These are phyloP conservation scores for Herpomyces periplanetae DNA, from an alignment of 2,329 filamentous ascomycete species.

Conservation along the genomic window DNA sequence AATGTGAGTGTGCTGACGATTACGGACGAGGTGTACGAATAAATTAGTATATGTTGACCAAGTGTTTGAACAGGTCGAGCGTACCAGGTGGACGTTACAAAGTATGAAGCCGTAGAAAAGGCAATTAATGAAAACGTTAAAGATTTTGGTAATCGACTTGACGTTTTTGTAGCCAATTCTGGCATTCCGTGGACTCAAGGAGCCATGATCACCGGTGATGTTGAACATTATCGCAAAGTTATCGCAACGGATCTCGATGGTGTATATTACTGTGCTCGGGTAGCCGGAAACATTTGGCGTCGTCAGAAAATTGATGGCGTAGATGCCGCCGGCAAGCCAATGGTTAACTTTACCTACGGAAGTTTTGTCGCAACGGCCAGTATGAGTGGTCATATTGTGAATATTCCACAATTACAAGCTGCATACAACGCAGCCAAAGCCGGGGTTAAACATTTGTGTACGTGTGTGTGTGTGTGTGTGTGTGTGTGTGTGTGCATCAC, in stretches of 20 bases:
- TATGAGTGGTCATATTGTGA: constrained; percentile 39
- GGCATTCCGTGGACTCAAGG: constrained; percentile 33
- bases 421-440: constrained; percentile 35
- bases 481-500: no score
- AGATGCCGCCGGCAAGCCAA: constrained; percentile 16
- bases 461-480: no score
- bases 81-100: constrained; percentile 12
- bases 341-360: constrained; percentile 17
- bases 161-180: constrained; percentile 40
- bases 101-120: constrained; percentile 9
- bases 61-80: no score
- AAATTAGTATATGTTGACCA: no score
- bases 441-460: constrained; percentile 16
- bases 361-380: constrained; percentile 40
- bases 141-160: constrained; percentile 33
- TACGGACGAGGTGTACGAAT: no score
- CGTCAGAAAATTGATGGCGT: constrained; percentile 26
- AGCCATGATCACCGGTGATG: constrained; percentile 21
- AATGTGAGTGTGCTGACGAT: no score
- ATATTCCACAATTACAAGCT: constrained; percentile 31
- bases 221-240: constrained; percentile 23
- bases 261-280: constrained; percentile 34
- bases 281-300: constrained; percentile 25
- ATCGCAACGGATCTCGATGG: constrained; percentile 31
- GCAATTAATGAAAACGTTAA: constrained; percentile 9